Evolutionary conservation across 140 eudicot species (phyloP), one percentile per base, ranked within the genome.

Genomic region (Eryngium alpinum): DNA sequence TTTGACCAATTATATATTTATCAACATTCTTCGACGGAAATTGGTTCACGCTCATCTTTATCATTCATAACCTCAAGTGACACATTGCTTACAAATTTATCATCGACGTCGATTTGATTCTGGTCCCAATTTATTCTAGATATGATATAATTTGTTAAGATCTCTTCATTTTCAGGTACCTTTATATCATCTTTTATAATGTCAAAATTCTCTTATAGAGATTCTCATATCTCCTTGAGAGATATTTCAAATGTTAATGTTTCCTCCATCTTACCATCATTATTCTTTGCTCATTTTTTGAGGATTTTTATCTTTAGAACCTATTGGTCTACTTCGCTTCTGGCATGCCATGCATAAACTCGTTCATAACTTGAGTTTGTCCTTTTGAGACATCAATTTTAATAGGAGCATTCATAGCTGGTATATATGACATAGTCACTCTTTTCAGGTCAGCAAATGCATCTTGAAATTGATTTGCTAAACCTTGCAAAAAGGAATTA

Each of bases 401-500:
- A 9, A 66, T 10, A 1, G 24, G 82, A 83, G 86, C 86, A 83
- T 80, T 75, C 5, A 19, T 66, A 82, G 77, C 57, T 72, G 79
- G 67, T 49, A 72, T 34, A 82, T 78, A 72, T 34, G 81, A 86
- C 25, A 78, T 82, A 1, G 83, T 79, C 33, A 77, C 77, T 71
- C 67, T 77, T 50, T 50, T 84, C n/a, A 63, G 56, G 51, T 84
- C 84, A 46, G 77, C 79, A 82, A 82, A 81, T 74, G 84, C 70
- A 33, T 86, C 86, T 78, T 59, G 76, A 6, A 75, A 28, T 65
- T 80, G 84, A 83, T 86, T 74, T 34, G 84, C 84, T 43, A 86
- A 34, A 3, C 49, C 33, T 74, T 82, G 63, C 10, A 86, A 51
- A 18, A 82, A n/a, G n/a, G 84, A 43, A 79, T 81, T 51, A 85